Evolutionary conservation across 106 monocot species (phyloP), one percentile per base, ranked within the genome.

Genomic region (Dioscorea zingiberensis): DNA sequence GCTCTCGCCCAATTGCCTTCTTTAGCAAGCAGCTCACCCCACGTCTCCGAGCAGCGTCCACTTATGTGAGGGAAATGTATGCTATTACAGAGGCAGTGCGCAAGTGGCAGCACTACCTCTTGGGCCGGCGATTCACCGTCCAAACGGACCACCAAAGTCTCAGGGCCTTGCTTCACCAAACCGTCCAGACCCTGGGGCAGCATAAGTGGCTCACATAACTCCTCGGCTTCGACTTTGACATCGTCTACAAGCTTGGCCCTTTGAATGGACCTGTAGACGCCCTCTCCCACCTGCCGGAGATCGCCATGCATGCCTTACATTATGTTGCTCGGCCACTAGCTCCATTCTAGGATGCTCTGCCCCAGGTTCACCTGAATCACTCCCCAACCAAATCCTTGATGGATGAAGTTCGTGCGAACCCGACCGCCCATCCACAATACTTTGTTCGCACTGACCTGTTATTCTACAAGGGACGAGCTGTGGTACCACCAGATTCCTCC

Each of bases 141-240:
- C 21, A 22, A 9, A 78, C 72, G 12, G 72, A 78, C 24, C 72
- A 78, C 22, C 4, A 28, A 2, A 59, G 66, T 21, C 30, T 72
- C 0, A 48, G 51, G 16, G 24, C 59, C 21, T 8, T 77, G 23
- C 51, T 71, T 1, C 18, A 47, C 0, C 48, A 66, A 24, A 5
- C 5, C 2, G 0, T 77, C 10, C n/a, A 44, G 10, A 71, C 59
- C 4, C 27, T n/a, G 1, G 18, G 14, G 28, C 67, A 30, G 7
- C 30, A 30, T 3, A 2, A 7, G 7, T 7, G 30, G 30, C 7
- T 30, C 2, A 3, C 2, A 3, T 3, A 30, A 30, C 7, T 30
- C 30, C 4, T 30, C 4, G 30, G 30, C 2, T 30, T 3, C 7
- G 68, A 53, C 59, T 54, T 47, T 59, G 17, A 48, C 18, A 68